These are phyloP conservation scores for Hyphodiscus hymeniophilus DNA, from an alignment of 495 filamentous ascomycete genomes.

Conservation along the genomic window DNA sequence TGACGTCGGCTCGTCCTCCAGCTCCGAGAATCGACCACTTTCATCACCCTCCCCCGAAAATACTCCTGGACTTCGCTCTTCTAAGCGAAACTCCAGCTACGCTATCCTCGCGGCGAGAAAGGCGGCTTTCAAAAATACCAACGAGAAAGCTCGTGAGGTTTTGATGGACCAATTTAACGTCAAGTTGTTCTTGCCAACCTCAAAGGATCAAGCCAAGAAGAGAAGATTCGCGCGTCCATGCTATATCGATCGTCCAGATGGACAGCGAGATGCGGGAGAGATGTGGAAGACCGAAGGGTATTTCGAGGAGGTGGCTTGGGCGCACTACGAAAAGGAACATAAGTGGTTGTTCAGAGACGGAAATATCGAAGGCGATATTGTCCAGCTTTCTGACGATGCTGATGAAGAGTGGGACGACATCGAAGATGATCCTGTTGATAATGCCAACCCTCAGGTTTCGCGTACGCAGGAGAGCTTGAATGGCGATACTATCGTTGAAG, in stretches of 20 bases:
- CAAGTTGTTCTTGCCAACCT: slow-evolving; percentile 5
- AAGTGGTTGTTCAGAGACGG: slow-evolving; percentile 7
- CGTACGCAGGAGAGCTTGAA: background rate
- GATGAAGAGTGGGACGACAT: background rate
- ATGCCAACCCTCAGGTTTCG: background rate
- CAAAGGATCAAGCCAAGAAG: background rate
- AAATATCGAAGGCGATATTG: background rate
- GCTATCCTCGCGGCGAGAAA: too few species aligned
- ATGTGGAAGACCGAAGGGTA: slow-evolving; percentile 17
- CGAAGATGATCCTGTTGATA: background rate
- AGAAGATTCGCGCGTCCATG: background rate
- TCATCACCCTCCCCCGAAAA: too few species aligned
- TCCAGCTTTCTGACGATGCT: too few species aligned
- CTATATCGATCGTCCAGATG: slow-evolving; percentile 4
- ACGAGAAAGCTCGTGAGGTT: background rate
- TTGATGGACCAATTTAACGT: background rate
- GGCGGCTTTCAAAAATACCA: background rate
- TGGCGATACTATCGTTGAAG: too few species aligned
- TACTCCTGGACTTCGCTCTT: too few species aligned
- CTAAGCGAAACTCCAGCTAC: too few species aligned
- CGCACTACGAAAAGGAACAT: slow-evolving; percentile 7
- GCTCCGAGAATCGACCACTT: too few species aligned
- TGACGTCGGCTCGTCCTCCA: too few species aligned
- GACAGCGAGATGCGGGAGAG: background rate
- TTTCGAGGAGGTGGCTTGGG: slow-evolving; percentile 17